These are phyloP conservation scores for Entophlyctis luteolus DNA, from an alignment of 192 early-diverging fungal genomes.

Conservation along the genomic window DNA sequence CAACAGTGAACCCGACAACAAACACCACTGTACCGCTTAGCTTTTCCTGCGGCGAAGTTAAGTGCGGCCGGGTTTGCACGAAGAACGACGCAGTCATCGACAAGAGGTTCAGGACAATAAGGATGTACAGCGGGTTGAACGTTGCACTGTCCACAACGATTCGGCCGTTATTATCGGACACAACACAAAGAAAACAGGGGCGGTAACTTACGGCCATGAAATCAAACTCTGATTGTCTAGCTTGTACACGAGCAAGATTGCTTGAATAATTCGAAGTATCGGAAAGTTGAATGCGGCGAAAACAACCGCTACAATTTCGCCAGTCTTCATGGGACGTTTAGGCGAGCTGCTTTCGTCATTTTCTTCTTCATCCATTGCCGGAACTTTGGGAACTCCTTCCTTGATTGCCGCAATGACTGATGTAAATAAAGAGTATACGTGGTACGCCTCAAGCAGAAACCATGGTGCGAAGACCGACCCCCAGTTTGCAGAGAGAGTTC, in stretches of 20 bases:
- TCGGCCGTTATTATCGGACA: too few species aligned
- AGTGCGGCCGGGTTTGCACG: neutral
- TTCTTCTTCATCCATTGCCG: neutral
- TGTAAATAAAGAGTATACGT: slow-evolving; percentile 46
- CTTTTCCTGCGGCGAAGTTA: slow-evolving; percentile 12
- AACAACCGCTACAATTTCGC: slow-evolving; percentile 32
- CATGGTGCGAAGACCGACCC: slow-evolving; percentile 75
- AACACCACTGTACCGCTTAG: slow-evolving; percentile 10
- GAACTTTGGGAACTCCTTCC: slow-evolving; percentile 5
- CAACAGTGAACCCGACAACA: slow-evolving; percentile 26
- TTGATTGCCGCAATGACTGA: neutral
- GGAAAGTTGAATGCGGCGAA: slow-evolving; percentile 53
- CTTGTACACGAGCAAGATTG: slow-evolving; percentile 63
- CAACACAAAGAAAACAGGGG: too few species aligned
- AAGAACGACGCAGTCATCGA: neutral
- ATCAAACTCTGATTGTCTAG: slow-evolving; percentile 19
- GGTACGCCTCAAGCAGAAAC: slow-evolving; percentile 72
- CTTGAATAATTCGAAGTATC: slow-evolving; percentile 62
- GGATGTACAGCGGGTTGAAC: slow-evolving; percentile 11
- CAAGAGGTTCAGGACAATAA: slow-evolving; percentile 18
- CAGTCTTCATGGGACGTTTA: slow-evolving; percentile 10
- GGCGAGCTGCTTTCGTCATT: slow-evolving; percentile 28
- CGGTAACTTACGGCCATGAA: slow-evolving; percentile 29
- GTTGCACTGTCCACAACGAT: slow-evolving; percentile 2
- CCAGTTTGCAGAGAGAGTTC: slow-evolving; percentile 56